Conservation (phyloP, 768 basidiomycete genomes). For the Thelephora ganbajun region DNA sequence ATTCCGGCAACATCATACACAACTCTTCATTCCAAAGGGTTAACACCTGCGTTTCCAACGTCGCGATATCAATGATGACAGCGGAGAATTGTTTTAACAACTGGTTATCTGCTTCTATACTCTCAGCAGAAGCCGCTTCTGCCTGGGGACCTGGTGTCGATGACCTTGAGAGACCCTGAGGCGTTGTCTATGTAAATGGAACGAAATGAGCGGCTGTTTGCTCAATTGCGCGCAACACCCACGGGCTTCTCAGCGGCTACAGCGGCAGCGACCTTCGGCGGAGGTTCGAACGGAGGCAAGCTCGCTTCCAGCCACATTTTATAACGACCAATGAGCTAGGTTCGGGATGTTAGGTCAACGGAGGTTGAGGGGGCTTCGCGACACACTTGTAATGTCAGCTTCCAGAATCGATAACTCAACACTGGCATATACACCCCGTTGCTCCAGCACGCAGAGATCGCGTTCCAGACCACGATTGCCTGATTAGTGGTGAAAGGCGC, state of each 20-base stretch:
- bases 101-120: constrained; percentile 46
- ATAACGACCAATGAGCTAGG: constrained; percentile 70
- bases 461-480: constrained; percentile 53
- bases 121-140: constrained; percentile 42
- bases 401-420: constrained; percentile 80
- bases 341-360: constrained; percentile 1
- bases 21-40: constrained; percentile 63
- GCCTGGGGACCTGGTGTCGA: constrained; percentile 35
- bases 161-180: constrained; percentile 23
- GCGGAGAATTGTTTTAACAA: constrained; percentile 49
- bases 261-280: constrained; percentile 21
- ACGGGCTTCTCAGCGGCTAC: constrained; percentile 23
- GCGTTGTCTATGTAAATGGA: too few relatives aligned
- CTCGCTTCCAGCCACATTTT: constrained; percentile 59
- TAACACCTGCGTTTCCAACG: constrained; percentile 35
- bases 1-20: constrained; percentile 41
- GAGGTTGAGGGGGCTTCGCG: constrained; percentile 1
- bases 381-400: constrained; percentile 73
- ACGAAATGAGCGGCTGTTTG: too few relatives aligned
- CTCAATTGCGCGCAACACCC: constrained; percentile 3
- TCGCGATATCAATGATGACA: constrained; percentile 54
- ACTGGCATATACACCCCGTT: constrained; percentile 76
- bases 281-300: constrained; percentile 29
- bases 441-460: constrained; percentile 75
- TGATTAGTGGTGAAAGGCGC: constrained; percentile 44